phyloP scores from a whole-genome alignment of 805 yeast genomes.

The Saccharomycopsis vini region DNA sequence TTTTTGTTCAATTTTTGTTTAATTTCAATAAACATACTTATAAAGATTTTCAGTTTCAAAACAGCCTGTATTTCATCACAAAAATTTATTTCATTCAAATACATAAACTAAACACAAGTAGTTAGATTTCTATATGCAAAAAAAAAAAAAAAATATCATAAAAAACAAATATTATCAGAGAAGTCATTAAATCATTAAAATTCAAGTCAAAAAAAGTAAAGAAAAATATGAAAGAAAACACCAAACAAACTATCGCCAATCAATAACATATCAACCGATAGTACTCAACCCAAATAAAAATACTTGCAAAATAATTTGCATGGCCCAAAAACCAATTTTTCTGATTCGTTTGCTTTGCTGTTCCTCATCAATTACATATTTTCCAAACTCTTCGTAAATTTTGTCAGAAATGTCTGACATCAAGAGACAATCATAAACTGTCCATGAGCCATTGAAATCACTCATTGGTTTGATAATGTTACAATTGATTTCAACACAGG shows the following conservation, averaged over 20 bases:
- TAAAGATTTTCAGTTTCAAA: no score
- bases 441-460: conserved; percentile 96
- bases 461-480: conserved; percentile 65
- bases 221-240: not conserved
- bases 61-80: no score
- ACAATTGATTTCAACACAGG: conserved; percentile 81
- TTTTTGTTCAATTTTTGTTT: no score
- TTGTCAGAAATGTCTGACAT: conserved; percentile 89
- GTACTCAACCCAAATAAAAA: conserved; percentile 51
- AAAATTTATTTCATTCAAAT: no score
- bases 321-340: conserved; percentile 88
- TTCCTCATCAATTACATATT: conserved; percentile 83
- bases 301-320: conserved; percentile 75
- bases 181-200: no score
- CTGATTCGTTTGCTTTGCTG: conserved; percentile 60
- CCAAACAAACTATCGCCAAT: not conserved
- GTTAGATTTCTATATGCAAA: no score
- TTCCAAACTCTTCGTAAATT: conserved; percentile 83
- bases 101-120: no score
- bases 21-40: no score
- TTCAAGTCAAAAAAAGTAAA: not conserved
- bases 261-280: not conserved
- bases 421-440: conserved; percentile 78
- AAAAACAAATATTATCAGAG: no score
- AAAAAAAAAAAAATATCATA: no score